phyloP scores from a whole-genome alignment of 768 basidiomycete species.

The Hygrophorus russula region DNA sequence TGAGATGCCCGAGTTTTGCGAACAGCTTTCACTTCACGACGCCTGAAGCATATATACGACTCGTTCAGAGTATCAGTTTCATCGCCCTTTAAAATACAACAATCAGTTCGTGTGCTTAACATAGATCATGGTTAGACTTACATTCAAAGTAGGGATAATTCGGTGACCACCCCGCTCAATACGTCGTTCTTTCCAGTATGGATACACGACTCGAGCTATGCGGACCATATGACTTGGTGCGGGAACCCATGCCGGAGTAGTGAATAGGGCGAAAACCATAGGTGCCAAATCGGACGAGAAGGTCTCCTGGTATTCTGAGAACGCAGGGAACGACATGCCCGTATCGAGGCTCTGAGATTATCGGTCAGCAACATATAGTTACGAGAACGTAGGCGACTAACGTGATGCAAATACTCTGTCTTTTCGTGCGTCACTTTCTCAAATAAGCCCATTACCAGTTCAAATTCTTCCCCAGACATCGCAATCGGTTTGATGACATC shows the following conservation, averaged over 20 bases:
- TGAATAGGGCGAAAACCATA: constrained; percentile 57
- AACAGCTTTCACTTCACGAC: constrained; percentile 87
- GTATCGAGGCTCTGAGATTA: constrained; percentile 44
- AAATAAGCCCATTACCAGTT: constrained; percentile 89
- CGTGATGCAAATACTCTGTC: constrained; percentile 83
- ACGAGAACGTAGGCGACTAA: constrained; percentile 27
- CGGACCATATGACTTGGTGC: constrained; percentile 48
- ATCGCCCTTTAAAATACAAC: constrained; percentile 45
- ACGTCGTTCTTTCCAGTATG: constrained; percentile 85
- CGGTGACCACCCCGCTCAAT: constrained; percentile 69
- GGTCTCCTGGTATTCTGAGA: constrained; percentile 60
- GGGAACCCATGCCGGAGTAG: constrained; percentile 61
- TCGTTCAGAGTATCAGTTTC: constrained; percentile 85
- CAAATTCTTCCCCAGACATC: constrained; percentile 88
- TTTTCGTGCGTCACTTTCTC: constrained; percentile 88
- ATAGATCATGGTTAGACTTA: constrained; percentile 24
- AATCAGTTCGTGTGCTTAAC: background rate
- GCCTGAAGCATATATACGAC: constrained; percentile 94
- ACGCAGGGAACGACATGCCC: constrained; percentile 60
- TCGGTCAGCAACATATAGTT: constrained; percentile 1
- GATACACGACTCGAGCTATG: constrained; percentile 65
- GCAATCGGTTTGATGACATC: constrained; percentile 51
- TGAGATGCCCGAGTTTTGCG: constrained; percentile 93
- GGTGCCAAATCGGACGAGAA: constrained; percentile 51
- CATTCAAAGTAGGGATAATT: constrained; percentile 84